Conservation (phyloP, 208 protist species). For the Entamoeba histolytica region DNA sequence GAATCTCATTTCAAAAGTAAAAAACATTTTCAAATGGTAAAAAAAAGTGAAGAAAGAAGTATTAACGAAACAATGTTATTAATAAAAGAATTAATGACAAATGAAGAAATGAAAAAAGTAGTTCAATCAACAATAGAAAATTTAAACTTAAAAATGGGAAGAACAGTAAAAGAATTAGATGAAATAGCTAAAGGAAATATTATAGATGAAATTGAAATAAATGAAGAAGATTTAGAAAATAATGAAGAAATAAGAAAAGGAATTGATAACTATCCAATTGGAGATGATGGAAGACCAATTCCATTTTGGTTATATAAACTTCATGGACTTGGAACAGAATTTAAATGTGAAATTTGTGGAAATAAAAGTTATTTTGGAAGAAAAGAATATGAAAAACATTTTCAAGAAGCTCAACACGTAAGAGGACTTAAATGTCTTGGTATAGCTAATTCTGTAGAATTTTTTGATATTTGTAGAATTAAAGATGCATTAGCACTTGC, state of each 20-base stretch:
- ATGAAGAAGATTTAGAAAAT: not conserved
- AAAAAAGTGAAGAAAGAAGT: not conserved
- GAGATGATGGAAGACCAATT: conserved; percentile 9
- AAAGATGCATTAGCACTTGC: not conserved
- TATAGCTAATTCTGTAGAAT: not conserved
- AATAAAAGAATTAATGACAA: not conserved
- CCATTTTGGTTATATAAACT: conserved; percentile 9
- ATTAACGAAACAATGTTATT: not conserved
- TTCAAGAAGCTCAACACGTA: not conserved
- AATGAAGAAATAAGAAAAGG: not conserved
- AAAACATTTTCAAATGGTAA: not conserved
- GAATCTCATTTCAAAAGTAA: not conserved
- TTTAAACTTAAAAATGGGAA: not conserved
- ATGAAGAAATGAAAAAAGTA: not conserved
- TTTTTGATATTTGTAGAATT: not conserved
- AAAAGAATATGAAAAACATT: conserved; percentile 5
- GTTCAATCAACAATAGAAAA: not conserved
- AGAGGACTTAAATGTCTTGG: not conserved
- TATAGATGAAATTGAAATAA: not conserved
- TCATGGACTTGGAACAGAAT: not conserved
- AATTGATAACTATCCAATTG: not conserved
- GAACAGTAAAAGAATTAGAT: not conserved
- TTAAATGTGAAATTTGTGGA: conserved; percentile 13
- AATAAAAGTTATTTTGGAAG: not conserved
- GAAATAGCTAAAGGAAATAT: not conserved